A percentile compares a stretch with the other conserved stretches of the same genome.
phyloP scores from a whole-genome alignment of 2,329 filamentous ascomycete genomes.

The Penicillium sp. region DNA sequence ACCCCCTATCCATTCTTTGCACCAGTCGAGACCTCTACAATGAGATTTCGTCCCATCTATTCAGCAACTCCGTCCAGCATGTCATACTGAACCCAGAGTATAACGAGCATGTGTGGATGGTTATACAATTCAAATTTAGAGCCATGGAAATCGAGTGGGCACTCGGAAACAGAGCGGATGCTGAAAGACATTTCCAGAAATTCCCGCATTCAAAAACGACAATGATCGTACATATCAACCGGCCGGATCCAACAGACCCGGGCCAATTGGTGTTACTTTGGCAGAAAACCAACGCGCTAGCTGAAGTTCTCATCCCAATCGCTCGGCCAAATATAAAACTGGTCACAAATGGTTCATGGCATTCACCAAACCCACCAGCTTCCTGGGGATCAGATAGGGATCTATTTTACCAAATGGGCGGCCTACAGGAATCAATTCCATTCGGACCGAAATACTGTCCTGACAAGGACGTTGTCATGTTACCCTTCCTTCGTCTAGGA shows the following conservation, averaged over 20 bases:
- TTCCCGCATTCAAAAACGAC: background rate
- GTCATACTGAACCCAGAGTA: background rate
- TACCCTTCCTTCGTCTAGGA: background rate
- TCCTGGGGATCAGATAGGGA: background rate
- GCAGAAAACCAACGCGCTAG: background rate
- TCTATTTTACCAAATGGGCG: background rate
- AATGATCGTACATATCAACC: background rate
- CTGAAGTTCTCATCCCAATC: background rate
- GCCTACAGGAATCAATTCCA: background rate
- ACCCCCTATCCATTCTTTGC: background rate
- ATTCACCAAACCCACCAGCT: background rate
- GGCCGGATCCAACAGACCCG: background rate
- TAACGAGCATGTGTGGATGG: background rate
- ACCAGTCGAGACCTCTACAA: background rate
- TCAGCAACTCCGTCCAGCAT: background rate
- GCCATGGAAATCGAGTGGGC: background rate
- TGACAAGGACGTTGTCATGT: conserved; percentile 3
- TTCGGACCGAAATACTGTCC: background rate
- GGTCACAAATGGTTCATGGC: background rate
- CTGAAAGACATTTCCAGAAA: background rate
- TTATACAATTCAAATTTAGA: background rate
- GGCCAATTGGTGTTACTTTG: conserved; percentile 1
- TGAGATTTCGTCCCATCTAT: conserved; percentile 6
- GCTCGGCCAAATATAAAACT: background rate
- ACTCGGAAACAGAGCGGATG: background rate